Evolutionary conservation across 2,329 filamentous ascomycete genomes (phyloP).

Genomic region (Trichophaea hybrida): DNA sequence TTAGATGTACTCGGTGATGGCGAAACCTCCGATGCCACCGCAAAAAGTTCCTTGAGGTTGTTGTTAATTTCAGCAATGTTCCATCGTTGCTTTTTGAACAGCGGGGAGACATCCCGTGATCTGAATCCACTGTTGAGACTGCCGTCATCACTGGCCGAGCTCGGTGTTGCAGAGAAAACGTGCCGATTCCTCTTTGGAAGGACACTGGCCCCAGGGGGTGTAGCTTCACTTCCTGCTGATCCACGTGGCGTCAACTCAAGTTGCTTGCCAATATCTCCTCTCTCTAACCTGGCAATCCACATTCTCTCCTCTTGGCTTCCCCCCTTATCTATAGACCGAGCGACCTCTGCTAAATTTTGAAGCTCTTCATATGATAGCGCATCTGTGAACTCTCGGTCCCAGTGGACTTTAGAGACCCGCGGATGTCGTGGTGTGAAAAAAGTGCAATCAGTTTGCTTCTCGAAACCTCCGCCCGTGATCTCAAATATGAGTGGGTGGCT

Average conservation of each 20-base stretch:
- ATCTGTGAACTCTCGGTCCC: constrained; percentile 56
- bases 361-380: constrained; percentile 55
- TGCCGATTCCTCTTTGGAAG: background rate
- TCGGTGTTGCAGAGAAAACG: background rate
- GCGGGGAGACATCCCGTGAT: no score
- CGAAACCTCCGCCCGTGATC: constrained; percentile 64
- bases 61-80: no score
- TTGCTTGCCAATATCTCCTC: constrained; percentile 30
- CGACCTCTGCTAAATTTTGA: constrained; percentile 48
- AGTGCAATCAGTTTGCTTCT: constrained; percentile 51
- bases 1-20: no score
- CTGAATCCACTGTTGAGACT: no score
- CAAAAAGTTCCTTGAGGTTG: no score
- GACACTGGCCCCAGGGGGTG: background rate
- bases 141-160: no score
- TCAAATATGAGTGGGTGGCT: constrained; percentile 62
- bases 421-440: constrained; percentile 69
- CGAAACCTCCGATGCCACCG: no score
- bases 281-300: constrained; percentile 47
- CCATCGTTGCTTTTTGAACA: no score
- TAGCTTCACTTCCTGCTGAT: background rate
- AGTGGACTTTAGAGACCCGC: constrained; percentile 59
- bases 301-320: constrained; percentile 46
- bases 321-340: constrained; percentile 38
- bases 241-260: background rate